Base-by-base conservation (phyloP, 148 eudicot genomes). In the Drosera capensis region DNA sequence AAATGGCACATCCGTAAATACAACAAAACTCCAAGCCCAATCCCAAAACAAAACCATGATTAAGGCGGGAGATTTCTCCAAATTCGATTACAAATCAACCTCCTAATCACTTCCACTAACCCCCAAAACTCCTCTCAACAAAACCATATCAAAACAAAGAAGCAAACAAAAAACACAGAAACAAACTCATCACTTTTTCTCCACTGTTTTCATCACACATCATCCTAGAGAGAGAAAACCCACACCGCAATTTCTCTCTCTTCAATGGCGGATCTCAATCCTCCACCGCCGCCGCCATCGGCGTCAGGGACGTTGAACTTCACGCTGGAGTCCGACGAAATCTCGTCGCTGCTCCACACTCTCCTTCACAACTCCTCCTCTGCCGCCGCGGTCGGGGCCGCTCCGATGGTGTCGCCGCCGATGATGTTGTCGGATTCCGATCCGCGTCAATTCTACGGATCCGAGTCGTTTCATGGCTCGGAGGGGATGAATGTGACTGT, bases 241-340 rank as follows among this genome's bases (percentile, higher is more conserved):
- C 14, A 15, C 38, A 34, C n/a, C 38, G 47, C 42, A 14, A 26
- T 23, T 40, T 0, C 4, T 16, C 43, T 65, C 63, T 43, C 37
- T 15, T 34, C n/a, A 5, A 34, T 34, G 38, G 19, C 31, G 30
- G 38, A 30, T 38, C 45, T 28, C 14, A 17, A 49, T 14, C 25
- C 43, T 9, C 39, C 23, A 5, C 14, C 54, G 26, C 16, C 54
- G 5, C 25, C 28, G 1, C 52, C 38, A 18, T 39, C 55, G 16
- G 24, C 40, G 0, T 38, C 50, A 14, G 6, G 40, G 2, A 20
- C 60, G 20, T n/a, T 25, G 20, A 54, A 31, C 25, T 47, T 47
- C 37, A 17, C 58, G 12, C 54, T 55, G 8, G 85, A 73, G 20
- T 66, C 86, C n/a, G 94, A 82, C 31, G 94, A 78, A 14, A 75